Percentiles rank a stretch among this genome's conserved stretches.
Conservation (phyloP, 768 basidiomycete species). For the Roridomyces roridus region DNA sequence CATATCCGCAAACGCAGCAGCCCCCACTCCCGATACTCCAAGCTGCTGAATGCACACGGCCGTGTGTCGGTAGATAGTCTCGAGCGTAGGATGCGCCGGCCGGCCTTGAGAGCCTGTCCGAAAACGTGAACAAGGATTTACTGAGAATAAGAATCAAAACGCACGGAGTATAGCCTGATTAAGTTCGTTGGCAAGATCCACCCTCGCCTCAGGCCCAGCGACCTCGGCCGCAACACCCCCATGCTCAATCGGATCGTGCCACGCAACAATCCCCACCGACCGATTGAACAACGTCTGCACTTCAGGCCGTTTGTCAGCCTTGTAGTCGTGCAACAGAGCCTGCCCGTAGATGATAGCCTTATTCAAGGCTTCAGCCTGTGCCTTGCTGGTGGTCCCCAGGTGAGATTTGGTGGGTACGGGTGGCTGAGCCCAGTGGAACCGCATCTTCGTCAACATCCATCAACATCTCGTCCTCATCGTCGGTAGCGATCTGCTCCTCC, state of each 20-base stretch:
- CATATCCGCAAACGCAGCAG: slow-evolving; percentile 85
- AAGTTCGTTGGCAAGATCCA: slow-evolving; percentile 73
- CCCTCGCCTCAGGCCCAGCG: slow-evolving; percentile 70
- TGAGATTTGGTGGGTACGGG: slow-evolving; percentile 18
- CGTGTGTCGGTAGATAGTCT: slow-evolving; percentile 80
- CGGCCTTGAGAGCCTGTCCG: slow-evolving; percentile 76
- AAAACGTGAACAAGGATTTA: slow-evolving; percentile 9
- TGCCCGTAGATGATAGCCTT: slow-evolving; percentile 79
- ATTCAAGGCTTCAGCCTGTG: slow-evolving; percentile 62
- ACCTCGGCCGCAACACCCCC: slow-evolving; percentile 71
- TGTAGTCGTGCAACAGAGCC: slow-evolving; percentile 70
- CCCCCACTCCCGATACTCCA: slow-evolving; percentile 72
- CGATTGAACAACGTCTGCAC: slow-evolving; percentile 72
- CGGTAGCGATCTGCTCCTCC: slow-evolving; percentile 40
- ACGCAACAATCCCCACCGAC: slow-evolving; percentile 83
- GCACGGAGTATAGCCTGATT: slow-evolving; percentile 85
- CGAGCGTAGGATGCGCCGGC: slow-evolving; percentile 73
- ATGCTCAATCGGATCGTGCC: slow-evolving; percentile 72
- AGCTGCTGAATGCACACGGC: slow-evolving; percentile 73
- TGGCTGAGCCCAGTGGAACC: slow-evolving; percentile 16
- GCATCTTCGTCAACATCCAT: slow-evolving; percentile 66
- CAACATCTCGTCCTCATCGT: slow-evolving; percentile 55
- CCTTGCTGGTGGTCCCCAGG: slow-evolving; percentile 27
- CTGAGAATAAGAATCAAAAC: slow-evolving; percentile 28
- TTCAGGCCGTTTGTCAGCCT: slow-evolving; percentile 63